Evolutionary conservation across 495 filamentous ascomycete genomes (phyloP).

Genomic region (Parathielavia appendiculata): DNA sequence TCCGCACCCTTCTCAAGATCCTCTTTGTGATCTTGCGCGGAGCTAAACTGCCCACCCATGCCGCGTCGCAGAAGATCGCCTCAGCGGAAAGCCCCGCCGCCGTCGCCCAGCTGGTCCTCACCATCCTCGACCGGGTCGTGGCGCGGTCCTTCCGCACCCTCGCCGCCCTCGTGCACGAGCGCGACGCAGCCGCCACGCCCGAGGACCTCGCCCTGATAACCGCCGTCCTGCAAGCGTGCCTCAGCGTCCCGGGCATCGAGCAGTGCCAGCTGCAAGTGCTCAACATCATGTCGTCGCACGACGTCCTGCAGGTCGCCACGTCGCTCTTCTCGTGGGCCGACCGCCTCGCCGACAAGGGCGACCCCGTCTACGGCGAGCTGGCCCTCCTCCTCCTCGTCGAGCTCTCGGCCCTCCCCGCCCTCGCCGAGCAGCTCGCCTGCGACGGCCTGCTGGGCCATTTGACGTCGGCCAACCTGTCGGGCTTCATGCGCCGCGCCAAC

Average conservation of each 20-base stretch:
- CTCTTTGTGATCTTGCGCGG: conserved; percentile 77
- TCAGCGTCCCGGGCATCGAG: conserved; percentile 64
- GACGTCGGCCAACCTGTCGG: conserved; percentile 67
- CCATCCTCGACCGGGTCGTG: conserved; percentile 72
- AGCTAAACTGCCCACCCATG: conserved; percentile 27
- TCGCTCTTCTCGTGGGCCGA: conserved; percentile 95
- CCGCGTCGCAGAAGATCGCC: conserved; percentile 20
- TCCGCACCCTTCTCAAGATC: conserved; percentile 74
- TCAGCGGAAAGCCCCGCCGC: conserved; percentile 31
- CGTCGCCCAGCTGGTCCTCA: conserved; percentile 54
- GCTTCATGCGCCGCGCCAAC: conserved; percentile 60
- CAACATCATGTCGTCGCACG: conserved; percentile 56
- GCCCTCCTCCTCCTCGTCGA: conserved; percentile 82
- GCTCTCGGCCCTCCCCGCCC: conserved; percentile 69
- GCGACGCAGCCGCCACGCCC: conserved; percentile 44
- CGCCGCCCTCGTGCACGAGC: conserved; percentile 65
- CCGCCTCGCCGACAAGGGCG: conserved; percentile 62
- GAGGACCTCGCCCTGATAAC: conserved; percentile 82
- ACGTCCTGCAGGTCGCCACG: conserved; percentile 73
- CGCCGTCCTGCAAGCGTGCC: conserved; percentile 76
- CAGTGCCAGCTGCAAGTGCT: conserved; percentile 59
- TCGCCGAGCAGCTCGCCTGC: conserved; percentile 85
- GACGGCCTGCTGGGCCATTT: conserved; percentile 76
- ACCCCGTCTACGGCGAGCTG: conserved; percentile 92
- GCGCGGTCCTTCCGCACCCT: conserved; percentile 74